Conservation (phyloP, 768 basidiomycete genomes). For the Auricularia sp. region DNA sequence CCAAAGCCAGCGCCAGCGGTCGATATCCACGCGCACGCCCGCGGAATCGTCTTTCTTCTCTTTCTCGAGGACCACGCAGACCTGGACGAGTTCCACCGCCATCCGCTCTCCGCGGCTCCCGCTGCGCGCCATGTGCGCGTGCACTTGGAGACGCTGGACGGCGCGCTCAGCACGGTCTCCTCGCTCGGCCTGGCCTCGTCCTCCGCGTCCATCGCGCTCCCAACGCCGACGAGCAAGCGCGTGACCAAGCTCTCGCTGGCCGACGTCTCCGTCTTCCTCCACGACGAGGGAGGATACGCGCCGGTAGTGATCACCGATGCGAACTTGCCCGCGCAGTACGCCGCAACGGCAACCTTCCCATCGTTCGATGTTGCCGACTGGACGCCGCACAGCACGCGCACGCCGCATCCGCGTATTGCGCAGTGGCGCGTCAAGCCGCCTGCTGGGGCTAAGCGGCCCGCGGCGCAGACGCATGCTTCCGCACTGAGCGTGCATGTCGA, state of each 20-base stretch:
- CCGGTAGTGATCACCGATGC: slow-evolving; percentile 71
- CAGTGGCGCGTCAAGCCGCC: slow-evolving; percentile 44
- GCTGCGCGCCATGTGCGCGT: slow-evolving; percentile 44
- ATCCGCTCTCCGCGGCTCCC: slow-evolving; percentile 48
- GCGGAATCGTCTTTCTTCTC: slow-evolving; percentile 40
- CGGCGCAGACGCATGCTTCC: background rate
- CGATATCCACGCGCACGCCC: slow-evolving; percentile 25
- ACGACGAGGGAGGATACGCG: slow-evolving; percentile 16
- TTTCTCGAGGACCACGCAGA: slow-evolving; percentile 22
- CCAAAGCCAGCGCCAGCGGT: slow-evolving; percentile 14
- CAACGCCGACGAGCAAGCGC: slow-evolving; percentile 4
- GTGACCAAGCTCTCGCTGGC: slow-evolving; percentile 22
- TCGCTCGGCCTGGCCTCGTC: slow-evolving; percentile 14
- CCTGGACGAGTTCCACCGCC: slow-evolving; percentile 38
- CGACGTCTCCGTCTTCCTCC: slow-evolving; percentile 48
- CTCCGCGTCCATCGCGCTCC: background rate
- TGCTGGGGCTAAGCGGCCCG: slow-evolving; percentile 5
- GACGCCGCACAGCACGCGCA: slow-evolving; percentile 36
- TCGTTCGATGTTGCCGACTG: slow-evolving; percentile 52
- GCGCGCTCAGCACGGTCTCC: slow-evolving; percentile 18
- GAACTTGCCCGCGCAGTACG: slow-evolving; percentile 51
- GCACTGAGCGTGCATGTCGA: slow-evolving; percentile 20
- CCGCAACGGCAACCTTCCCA: slow-evolving; percentile 30
- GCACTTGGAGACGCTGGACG: slow-evolving; percentile 29
- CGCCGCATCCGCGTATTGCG: slow-evolving; percentile 43